Evolutionary conservation across 768 basidiomycete genomes (phyloP).

Genomic region (Hericium alpestre): DNA sequence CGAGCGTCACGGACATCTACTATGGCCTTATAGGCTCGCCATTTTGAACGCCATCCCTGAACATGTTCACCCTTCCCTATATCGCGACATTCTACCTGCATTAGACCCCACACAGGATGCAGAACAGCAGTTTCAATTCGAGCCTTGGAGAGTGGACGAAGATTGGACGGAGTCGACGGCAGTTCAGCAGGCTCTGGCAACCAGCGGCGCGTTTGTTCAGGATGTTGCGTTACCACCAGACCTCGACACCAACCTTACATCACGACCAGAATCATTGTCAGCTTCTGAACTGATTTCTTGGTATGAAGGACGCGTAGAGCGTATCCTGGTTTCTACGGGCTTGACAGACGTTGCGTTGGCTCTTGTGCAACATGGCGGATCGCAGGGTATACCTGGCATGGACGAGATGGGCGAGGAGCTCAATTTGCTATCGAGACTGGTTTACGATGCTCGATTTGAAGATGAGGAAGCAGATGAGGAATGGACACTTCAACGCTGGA

Average conservation of each 20-base stretch:
- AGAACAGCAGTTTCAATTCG: slow-evolving; percentile 27
- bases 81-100: slow-evolving; percentile 50
- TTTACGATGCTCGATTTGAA: slow-evolving; percentile 65
- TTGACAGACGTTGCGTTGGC: slow-evolving; percentile 72
- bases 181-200: slow-evolving; percentile 32
- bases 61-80: slow-evolving; percentile 55
- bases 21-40: slow-evolving; percentile 62
- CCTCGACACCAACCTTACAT: background rate
- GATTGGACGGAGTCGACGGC: slow-evolving; percentile 51
- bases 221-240: background rate
- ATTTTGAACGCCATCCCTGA: slow-evolving; percentile 71
- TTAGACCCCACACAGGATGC: slow-evolving; percentile 37
- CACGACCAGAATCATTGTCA: slow-evolving; percentile 26
- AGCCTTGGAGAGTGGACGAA: slow-evolving; percentile 38
- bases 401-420: slow-evolving; percentile 89
- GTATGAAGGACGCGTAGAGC: slow-evolving; percentile 61
- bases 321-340: slow-evolving; percentile 55
- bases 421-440: slow-evolving; percentile 71
- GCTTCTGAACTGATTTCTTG: slow-evolving; percentile 50
- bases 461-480: slow-evolving; percentile 38
- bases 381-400: slow-evolving; percentile 64
- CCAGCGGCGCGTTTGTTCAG: slow-evolving; percentile 14
- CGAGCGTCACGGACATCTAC: slow-evolving; percentile 37
- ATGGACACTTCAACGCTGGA: slow-evolving; percentile 75
- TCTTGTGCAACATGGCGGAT: slow-evolving; percentile 77